Evolutionary conservation across 352 stramenopile genomes (phyloP), one percentile per base, ranked within the genome.

Genomic region (Pythium brachiatum): DNA sequence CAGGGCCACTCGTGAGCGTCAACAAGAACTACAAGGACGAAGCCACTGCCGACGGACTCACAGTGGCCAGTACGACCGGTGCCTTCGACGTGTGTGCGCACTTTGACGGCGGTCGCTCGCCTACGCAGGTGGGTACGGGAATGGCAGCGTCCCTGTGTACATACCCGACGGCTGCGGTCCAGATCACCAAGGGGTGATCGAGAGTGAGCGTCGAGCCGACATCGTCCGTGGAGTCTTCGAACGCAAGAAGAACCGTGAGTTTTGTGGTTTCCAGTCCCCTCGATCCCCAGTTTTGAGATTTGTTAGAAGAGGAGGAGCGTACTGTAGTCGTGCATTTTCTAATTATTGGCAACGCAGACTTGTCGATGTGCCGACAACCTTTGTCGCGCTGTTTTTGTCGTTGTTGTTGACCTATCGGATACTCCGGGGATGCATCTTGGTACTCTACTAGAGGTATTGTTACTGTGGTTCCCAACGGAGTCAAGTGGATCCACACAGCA

Each of bases 1-100:
- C 69, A 1, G 66, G 73, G 0, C 75, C 83, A 39, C 72, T 90
- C 16, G 80, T 90, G 51, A 75, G 78, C 26, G 70, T 90, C 63
- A 90, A 90, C 53, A 65, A 75, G 29, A 90, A 90, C 64, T 90
- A 90, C 73, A 83, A 87, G 36, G 81, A 90, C 60, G 60, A 74
- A 53, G 81, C 76, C 18, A 75, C 65, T 0, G 78, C 88, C 38
- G 72, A 70, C 16, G 83, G 74, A 51, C 66, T 73, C 15, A 80
- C 66, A 38, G 74, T 60, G 3, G 76, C 64, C 6, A 76, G 74
- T 2, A 29, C 66, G 21, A 68, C 39, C 3, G 57, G 29, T 20
- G 36, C 41, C 13, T 74, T 74, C 57, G 53, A 69, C 8, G 44
- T 74, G 12, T 77, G 70, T 38, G 57, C 60, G 9, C 59, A 69